Conservation (phyloP, 73 alveolate species). For the Uronychia binucleata region DNA sequence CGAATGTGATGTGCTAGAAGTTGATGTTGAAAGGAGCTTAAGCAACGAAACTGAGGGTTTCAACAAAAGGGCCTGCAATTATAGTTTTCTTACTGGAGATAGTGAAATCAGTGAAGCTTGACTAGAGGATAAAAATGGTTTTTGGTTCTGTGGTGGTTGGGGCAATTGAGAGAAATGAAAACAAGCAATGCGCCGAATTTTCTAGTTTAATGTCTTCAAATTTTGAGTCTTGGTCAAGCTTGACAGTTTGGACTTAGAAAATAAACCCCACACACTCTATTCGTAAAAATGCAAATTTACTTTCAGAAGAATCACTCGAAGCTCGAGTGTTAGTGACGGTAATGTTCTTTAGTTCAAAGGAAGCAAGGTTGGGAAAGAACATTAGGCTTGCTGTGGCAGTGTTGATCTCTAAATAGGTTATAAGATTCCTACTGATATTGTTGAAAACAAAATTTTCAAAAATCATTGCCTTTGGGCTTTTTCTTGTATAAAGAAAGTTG, state of each 20-base stretch:
- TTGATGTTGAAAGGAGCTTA: neutral
- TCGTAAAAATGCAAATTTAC: neutral
- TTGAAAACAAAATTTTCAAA: neutral
- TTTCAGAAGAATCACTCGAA: neutral
- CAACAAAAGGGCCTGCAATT: neutral
- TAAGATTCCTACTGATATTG: neutral
- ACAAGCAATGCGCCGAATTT: neutral
- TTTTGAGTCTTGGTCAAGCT: neutral
- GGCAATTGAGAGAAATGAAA: neutral
- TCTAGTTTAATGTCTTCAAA: neutral
- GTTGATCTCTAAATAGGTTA: neutral
- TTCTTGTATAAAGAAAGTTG: neutral
- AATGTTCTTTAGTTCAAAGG: neutral
- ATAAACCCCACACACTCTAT: neutral
- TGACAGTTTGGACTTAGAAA: neutral
- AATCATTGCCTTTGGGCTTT: neutral
- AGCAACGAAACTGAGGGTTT: neutral
- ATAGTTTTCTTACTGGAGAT: neutral
- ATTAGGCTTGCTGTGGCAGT: neutral
- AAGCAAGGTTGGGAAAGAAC: neutral
- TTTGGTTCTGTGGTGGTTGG: neutral
- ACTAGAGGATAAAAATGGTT: neutral
- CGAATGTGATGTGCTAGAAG: neutral
- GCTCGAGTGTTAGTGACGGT: neutral
- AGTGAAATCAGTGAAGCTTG: neutral